Base-by-base conservation (phyloP, 306 rosid genomes). In the Quillaja saponaria region DNA sequence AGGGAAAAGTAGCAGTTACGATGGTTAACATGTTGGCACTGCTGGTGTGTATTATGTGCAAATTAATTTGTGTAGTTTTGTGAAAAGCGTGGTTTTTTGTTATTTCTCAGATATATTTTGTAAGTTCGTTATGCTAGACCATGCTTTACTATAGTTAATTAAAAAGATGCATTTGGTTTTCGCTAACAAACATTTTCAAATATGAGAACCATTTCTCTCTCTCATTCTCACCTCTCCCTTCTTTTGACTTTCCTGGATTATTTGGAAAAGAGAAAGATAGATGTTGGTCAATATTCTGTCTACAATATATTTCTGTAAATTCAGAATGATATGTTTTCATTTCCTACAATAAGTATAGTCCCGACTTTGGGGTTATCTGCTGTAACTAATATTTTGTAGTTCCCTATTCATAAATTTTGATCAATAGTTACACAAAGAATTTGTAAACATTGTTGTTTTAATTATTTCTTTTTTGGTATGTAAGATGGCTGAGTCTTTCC, bases 1-100 rank as follows among this genome's bases (percentile, higher is more conserved):
- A 78, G 76, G 94, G 97, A 64, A 90, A 90, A 76, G 97, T 90
- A 20, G 97, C 97, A 7, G 97, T 90, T 56, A 87, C 87, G 97
- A 96, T 90, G 55, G 97, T 87, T 77, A 95, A 90, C 82, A 90
- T 90, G 97, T 90, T 61, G 97, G 87, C 73, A 90, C 97, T 10
- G 97, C 97, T 44, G 97, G 97, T 87, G 62, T 64, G 92, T 77
- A 67, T 42, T 15, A 46, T 40, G 39, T 20, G 9, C 66, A 3
- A 45, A 52, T 61, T 16, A 44, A 58, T 61, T 61, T 19, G 55
- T 39, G 16, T 34, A 13, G 15, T 47, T 33, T 7, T 15, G 2
- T 51, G 44, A 34, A 72, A 15, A 19, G 8, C 15, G 19, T 49
- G n/a, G 5, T 6, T 55, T 41, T 5, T 15, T 13, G 15, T 0